Percentiles rank a stretch among this genome's conserved stretches.
These are phyloP conservation scores for Deakozyma indianensis DNA, from an alignment of 805 yeast genomes.

Conservation along the genomic window DNA sequence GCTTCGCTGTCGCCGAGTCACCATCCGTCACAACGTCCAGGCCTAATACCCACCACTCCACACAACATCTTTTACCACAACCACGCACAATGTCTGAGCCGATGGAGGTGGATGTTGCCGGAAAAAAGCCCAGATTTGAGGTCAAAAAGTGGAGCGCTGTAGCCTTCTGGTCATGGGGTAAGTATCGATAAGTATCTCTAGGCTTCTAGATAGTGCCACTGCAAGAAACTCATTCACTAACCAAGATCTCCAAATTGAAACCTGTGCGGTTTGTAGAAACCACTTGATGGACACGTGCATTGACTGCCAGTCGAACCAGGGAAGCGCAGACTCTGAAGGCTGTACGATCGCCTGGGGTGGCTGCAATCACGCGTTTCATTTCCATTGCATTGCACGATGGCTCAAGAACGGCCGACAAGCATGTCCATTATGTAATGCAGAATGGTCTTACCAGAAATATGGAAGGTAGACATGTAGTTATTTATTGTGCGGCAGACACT, in stretches of 20 bases:
- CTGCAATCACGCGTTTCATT: constrained; percentile 96
- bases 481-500: not conserved
- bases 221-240: constrained; percentile 3
- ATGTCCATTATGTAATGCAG: constrained; percentile 91
- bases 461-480: constrained; percentile 26
- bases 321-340: constrained; percentile 46
- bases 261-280: constrained; percentile 96
- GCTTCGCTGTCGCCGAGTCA: no score
- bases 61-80: no score
- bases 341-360: constrained; percentile 96
- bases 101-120: no score
- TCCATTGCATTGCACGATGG: constrained; percentile 95
- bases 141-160: constrained; percentile 98
- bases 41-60: no score
- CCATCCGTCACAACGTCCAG: no score
- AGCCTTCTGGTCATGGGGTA: constrained; percentile 99
- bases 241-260: constrained; percentile 69
- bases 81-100: no score
- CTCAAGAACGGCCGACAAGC: constrained; percentile 74
- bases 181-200: constrained; percentile 13
- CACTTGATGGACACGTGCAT: constrained; percentile 96
- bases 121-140: constrained; percentile 42
- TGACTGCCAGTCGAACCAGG: constrained; percentile 82
- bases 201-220: not conserved
- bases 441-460: constrained; percentile 67